Evolutionary conservation across 2,329 filamentous ascomycete species (phyloP).

Genomic region (Aciculosporium take): DNA sequence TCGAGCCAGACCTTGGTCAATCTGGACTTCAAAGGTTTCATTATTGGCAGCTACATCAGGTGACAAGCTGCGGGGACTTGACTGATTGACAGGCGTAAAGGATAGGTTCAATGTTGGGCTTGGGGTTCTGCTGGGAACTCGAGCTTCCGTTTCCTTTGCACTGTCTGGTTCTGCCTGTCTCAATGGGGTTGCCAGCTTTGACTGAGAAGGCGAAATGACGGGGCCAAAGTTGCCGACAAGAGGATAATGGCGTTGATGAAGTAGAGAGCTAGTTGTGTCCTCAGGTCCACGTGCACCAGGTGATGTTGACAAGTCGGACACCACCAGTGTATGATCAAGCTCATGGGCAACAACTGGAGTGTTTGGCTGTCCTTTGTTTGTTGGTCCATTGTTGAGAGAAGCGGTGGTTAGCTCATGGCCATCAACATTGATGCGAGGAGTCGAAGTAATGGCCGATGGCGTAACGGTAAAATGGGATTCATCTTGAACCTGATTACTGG

Average conservation of each 20-base stretch:
- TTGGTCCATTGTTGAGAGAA: not conserved
- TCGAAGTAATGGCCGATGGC: slow-evolving; percentile 12
- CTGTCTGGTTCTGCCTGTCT: not conserved
- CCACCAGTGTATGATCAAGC: slow-evolving; percentile 2
- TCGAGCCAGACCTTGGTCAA: not conserved
- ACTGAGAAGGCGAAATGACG: not conserved
- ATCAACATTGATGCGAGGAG: slow-evolving; percentile 11
- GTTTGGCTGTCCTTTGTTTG: not conserved
- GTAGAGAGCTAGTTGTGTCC: not conserved
- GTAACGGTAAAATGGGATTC: slow-evolving; percentile 13
- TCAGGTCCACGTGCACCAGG: not conserved
- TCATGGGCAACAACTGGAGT: not conserved
- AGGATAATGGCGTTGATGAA: not conserved
- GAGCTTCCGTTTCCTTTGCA: not conserved
- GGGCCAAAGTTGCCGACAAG: not conserved
- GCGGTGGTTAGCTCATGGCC: not conserved
- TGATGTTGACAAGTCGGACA: slow-evolving; percentile 1
- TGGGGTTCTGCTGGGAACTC: not conserved
- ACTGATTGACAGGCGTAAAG: not conserved
- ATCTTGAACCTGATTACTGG: slow-evolving; percentile 15
- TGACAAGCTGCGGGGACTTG: not conserved
- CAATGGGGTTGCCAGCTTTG: not conserved
- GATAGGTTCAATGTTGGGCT: not conserved
- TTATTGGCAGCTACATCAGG: not conserved
- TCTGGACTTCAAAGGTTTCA: not conserved